Conservation (phyloP, 2,329 filamentous ascomycete species). For the Coniella lustricola region DNA sequence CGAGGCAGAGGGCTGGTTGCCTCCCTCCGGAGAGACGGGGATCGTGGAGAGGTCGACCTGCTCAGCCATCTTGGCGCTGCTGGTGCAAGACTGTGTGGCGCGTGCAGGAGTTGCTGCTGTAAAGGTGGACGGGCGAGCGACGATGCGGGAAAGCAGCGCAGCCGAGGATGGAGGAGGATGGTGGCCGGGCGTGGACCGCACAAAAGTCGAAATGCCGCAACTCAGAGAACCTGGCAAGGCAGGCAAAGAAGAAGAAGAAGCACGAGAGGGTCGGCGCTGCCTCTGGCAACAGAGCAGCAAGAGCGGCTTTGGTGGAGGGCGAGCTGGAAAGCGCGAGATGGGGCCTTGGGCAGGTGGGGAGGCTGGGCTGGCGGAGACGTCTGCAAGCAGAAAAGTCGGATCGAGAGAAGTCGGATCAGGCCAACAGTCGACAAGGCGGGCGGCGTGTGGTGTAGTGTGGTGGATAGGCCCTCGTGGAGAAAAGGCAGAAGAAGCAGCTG, state of each 20-base stretch:
- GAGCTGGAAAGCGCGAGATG: background rate
- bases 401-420: too few relatives aligned
- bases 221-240: too few relatives aligned
- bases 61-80: constrained; percentile 33
- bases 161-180: background rate
- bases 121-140: background rate
- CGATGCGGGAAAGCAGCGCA: background rate
- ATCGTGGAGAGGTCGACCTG: constrained; percentile 64
- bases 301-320: background rate
- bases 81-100: background rate
- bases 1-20: constrained; percentile 44
- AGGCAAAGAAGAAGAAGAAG: background rate
- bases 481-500: too few relatives aligned
- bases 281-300: too few relatives aligned
- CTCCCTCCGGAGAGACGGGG: constrained; percentile 58
- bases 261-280: too few relatives aligned
- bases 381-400: background rate
- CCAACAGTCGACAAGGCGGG: background rate
- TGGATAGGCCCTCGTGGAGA: too few relatives aligned
- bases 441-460: too few relatives aligned
- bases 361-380: background rate
- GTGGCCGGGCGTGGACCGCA: too few relatives aligned
- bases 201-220: too few relatives aligned
- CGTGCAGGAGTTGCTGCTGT: background rate
- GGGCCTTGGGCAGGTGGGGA: background rate